Evolutionary conservation across 495 filamentous ascomycete species (phyloP).

Genomic region (Cercophora sp.): DNA sequence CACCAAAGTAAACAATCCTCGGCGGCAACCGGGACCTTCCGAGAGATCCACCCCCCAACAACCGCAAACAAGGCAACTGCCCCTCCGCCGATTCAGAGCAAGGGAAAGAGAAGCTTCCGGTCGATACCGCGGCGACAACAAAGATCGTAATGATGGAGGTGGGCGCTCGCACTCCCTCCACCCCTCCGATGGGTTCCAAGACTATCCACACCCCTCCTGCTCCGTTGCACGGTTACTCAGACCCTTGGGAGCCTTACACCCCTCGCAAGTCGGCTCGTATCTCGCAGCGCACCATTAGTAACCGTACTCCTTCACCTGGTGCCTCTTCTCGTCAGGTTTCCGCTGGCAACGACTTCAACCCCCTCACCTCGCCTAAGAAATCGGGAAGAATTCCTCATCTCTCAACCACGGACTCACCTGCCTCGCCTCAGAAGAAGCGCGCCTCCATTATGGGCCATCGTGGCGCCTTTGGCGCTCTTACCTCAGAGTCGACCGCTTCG

Average conservation of each 20-base stretch:
- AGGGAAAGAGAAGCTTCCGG: no score
- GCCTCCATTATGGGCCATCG: conserved; percentile 30
- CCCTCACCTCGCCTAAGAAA: conserved; percentile 25
- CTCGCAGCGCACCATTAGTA: conserved; percentile 30
- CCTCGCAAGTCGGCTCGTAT: conserved; percentile 56
- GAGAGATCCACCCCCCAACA: no score
- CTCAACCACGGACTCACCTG: conserved; percentile 37
- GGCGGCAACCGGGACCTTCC: no score
- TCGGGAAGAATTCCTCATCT: conserved; percentile 1
- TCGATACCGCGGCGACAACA: no score
- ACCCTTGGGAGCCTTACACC: conserved; percentile 67
- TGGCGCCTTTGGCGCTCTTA: conserved; percentile 38
- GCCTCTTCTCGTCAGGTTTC: conserved; percentile 28
- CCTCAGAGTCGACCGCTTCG: conserved; percentile 28
- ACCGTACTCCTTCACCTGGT: conserved; percentile 44
- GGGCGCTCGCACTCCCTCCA: not conserved
- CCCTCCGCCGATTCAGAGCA: no score
- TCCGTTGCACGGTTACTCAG: conserved; percentile 66
- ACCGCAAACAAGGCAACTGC: no score
- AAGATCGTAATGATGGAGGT: conserved; percentile 4
- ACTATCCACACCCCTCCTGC: conserved; percentile 64
- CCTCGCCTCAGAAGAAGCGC: conserved; percentile 53
- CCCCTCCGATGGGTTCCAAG: conserved; percentile 60
- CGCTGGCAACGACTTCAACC: conserved; percentile 18
- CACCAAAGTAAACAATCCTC: not conserved